Percentiles rank a stretch among this genome's conserved stretches.
These are phyloP conservation scores for Solanum hybrid DNA, from an alignment of 305 asterid species.

Conservation along the genomic window DNA sequence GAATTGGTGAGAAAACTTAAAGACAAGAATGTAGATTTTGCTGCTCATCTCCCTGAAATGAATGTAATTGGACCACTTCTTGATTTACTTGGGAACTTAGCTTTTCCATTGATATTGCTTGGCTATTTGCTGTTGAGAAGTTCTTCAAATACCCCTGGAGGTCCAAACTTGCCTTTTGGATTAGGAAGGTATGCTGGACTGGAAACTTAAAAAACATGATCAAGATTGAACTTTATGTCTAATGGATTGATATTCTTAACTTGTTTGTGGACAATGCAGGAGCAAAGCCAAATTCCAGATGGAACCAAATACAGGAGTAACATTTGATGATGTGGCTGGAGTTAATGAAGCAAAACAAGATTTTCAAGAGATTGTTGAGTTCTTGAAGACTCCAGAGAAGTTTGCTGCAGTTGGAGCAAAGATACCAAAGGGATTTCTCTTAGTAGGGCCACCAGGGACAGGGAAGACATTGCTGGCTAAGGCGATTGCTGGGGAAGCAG, in stretches of 20 bases:
- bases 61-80: slow-evolving; percentile 23
- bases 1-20: slow-evolving; percentile 42
- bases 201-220: neutral
- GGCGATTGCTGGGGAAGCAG: slow-evolving; percentile 75
- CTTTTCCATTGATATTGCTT: slow-evolving; percentile 48
- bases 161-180: slow-evolving; percentile 62
- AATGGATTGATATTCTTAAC: neutral
- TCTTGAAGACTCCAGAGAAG: slow-evolving; percentile 48
- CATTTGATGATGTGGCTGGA: slow-evolving; percentile 69
- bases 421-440: slow-evolving; percentile 52
- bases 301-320: slow-evolving; percentile 63
- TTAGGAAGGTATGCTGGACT: slow-evolving; percentile 39
- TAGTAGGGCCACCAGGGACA: slow-evolving; percentile 64
- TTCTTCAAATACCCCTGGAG: slow-evolving; percentile 34
- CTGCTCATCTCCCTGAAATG: slow-evolving; percentile 39
- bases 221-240: neutral
- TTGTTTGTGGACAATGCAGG: slow-evolving; percentile 21
- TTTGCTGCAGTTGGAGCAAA: slow-evolving; percentile 55
- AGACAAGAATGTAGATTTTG: slow-evolving; percentile 51
- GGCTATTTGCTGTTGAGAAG: slow-evolving; percentile 34
- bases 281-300: slow-evolving; percentile 60
- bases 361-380: slow-evolving; percentile 51
- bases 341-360: slow-evolving; percentile 66
- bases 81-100: slow-evolving; percentile 48
- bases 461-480: slow-evolving; percentile 65